These are phyloP conservation scores for Hyphopichia buzzinii DNA, from an alignment of 1,139 yeast genomes.

Conservation along the genomic window DNA sequence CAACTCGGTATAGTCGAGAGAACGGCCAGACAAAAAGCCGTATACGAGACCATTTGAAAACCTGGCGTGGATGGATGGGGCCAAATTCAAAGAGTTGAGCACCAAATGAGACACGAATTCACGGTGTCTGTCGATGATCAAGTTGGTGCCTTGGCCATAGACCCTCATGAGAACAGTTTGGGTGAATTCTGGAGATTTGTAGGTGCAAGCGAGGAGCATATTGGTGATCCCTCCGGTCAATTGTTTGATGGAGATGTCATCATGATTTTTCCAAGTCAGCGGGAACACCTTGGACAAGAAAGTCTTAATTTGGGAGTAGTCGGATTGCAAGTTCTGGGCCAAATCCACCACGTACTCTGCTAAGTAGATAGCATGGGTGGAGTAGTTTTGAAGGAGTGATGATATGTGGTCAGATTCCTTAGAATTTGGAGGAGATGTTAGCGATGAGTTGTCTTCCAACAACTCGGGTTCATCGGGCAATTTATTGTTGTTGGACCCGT, in stretches of 20 bases:
- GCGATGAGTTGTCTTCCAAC: conserved; percentile 4
- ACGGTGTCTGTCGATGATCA: conserved; percentile 72
- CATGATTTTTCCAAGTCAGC: conserved; percentile 24
- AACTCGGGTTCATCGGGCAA: neutral
- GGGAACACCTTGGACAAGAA: conserved; percentile 38
- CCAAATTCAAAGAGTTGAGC: conserved; percentile 58
- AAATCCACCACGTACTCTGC: conserved; percentile 38
- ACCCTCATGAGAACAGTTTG: conserved; percentile 62
- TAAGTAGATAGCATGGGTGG: conserved; percentile 38
- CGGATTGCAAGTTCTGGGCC: conserved; percentile 26
- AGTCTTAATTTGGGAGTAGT: conserved; percentile 30
- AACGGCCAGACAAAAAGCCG: conserved; percentile 66
- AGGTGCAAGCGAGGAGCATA: conserved; percentile 57
- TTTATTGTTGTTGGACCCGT: neutral
- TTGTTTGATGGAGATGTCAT: conserved; percentile 28
- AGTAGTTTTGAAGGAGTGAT: conserved; percentile 24
- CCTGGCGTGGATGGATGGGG: conserved; percentile 68
- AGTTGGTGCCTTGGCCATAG: conserved; percentile 72
- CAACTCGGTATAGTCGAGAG: conserved; percentile 58
- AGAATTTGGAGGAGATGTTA: conserved; percentile 15
- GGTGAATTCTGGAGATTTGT: conserved; percentile 13
- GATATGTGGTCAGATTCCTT: conserved; percentile 12
- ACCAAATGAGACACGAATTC: conserved; percentile 73
- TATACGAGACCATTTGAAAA: conserved; percentile 75
- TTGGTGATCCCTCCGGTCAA: conserved; percentile 83